phyloP scores from a whole-genome alignment of 1,284 basidiomycete species.

The Cronartium ribicola region DNA sequence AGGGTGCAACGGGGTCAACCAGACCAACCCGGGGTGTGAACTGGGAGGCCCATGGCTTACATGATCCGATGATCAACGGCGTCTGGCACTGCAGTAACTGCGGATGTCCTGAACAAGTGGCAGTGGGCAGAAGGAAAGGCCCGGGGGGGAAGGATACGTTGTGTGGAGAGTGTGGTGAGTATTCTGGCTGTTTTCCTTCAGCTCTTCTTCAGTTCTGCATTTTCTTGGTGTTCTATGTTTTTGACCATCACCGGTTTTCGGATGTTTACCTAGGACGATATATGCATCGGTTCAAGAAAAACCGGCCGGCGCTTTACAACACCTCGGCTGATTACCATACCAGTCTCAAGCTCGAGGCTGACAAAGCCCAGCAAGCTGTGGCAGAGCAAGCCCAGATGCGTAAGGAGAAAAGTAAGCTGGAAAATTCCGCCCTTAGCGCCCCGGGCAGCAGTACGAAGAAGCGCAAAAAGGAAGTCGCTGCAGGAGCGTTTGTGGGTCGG shows the following conservation, averaged over 20 bases:
- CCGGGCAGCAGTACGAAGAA: conserved; percentile 1
- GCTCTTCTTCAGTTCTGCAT: conserved; percentile 25
- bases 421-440: neutral
- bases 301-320: conserved; percentile 36
- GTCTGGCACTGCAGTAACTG: conserved; percentile 90
- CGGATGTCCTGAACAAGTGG: conserved; percentile 77
- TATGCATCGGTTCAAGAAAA: conserved; percentile 41
- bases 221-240: neutral
- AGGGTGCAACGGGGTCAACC: neutral
- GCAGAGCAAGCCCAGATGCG: conserved; percentile 25
- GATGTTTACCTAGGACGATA: conserved; percentile 37
- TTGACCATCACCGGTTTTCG: neutral
- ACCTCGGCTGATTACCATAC: conserved; percentile 42
- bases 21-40: conserved; percentile 22
- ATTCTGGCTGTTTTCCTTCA: conserved; percentile 16
- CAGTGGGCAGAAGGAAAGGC: conserved; percentile 76
- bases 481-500: neutral
- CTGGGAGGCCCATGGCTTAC: conserved; percentile 49
- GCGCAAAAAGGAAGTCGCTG: conserved; percentile 20
- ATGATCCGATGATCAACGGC: conserved; percentile 72
- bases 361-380: conserved; percentile 40
- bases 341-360: conserved; percentile 40
- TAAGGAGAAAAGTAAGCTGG: conserved; percentile 27
- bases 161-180: conserved; percentile 83
- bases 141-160: conserved; percentile 83